These are phyloP conservation scores for Venturia effusa DNA, from an alignment of 2,329 filamentous ascomycete genomes.

Conservation along the genomic window DNA sequence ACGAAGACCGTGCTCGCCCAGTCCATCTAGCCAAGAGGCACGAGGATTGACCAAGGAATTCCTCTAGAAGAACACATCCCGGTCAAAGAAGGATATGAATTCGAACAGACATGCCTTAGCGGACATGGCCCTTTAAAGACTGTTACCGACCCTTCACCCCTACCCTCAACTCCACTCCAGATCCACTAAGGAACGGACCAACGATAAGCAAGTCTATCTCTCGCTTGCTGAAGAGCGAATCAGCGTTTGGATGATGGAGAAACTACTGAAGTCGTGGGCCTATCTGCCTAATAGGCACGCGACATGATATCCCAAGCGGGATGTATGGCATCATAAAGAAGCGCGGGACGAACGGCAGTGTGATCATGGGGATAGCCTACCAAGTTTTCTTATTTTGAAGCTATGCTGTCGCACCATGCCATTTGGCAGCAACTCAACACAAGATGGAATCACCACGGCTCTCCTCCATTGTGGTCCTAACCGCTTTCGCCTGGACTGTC, in stretches of 20 bases:
- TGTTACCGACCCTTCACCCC: too few species aligned
- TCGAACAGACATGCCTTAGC: neutral
- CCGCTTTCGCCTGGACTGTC: neutral
- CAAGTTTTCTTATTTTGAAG: neutral
- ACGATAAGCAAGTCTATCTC: neutral
- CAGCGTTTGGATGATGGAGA: neutral
- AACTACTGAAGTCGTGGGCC: neutral
- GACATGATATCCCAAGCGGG: neutral
- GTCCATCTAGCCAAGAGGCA: neutral
- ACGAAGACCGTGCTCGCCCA: too few species aligned
- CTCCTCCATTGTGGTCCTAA: neutral
- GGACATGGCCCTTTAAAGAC: neutral
- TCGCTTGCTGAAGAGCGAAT: neutral
- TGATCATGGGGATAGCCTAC: neutral
- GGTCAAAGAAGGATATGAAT: neutral
- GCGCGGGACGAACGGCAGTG: neutral
- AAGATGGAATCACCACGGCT: neutral
- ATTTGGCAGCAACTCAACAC: neutral
- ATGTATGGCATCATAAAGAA: neutral
- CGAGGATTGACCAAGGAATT: neutral
- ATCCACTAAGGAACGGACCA: neutral
- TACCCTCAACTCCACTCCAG: neutral
- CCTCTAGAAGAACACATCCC: neutral
- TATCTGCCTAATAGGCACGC: neutral
- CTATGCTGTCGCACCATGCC: neutral